Evolutionary conservation across 2,329 filamentous ascomycete genomes (phyloP).

Genomic region (Hymenoscyphus repandus): DNA sequence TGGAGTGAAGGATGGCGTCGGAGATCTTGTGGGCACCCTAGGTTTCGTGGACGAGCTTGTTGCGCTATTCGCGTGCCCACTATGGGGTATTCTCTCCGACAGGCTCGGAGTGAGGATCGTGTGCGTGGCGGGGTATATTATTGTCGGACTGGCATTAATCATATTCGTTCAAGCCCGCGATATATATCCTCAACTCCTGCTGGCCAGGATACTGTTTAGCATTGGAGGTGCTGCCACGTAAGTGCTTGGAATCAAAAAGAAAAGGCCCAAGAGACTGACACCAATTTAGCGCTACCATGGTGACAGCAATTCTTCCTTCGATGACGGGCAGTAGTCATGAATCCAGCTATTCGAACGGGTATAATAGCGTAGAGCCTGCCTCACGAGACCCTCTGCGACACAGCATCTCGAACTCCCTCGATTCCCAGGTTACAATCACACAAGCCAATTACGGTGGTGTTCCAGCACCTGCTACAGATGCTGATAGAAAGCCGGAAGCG

Average conservation of each 20-base stretch:
- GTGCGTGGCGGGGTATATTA: constrained; percentile 70
- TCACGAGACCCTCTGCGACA: constrained; percentile 40
- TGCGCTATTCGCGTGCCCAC: constrained; percentile 72
- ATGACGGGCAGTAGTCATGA: constrained; percentile 45
- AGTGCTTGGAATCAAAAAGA: constrained; percentile 26
- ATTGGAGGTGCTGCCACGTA: constrained; percentile 84
- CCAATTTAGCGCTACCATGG: constrained; percentile 71
- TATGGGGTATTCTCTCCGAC: constrained; percentile 75
- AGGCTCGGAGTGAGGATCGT: constrained; percentile 69
- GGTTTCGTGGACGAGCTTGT: constrained; percentile 82
- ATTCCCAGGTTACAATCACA: constrained; percentile 71
- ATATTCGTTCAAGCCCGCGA: constrained; percentile 81
- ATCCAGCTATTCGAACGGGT: constrained; percentile 20
- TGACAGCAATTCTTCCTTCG: constrained; percentile 84
- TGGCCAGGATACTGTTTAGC: constrained; percentile 83
- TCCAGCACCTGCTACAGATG: constrained; percentile 6
- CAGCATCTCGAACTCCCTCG: constrained; percentile 61
- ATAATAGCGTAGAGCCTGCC: constrained; percentile 7
- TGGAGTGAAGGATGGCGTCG: constrained; percentile 66
- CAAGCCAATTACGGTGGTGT: constrained; percentile 46
- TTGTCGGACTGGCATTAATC: constrained; percentile 73
- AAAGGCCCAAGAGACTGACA: too few species aligned
- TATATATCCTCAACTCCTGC: constrained; percentile 81
- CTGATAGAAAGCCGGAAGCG: constrained; percentile 10
- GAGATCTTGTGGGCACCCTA: constrained; percentile 76